phyloP scores from a whole-genome alignment of 2,329 filamentous ascomycete species.

The Paecilomyces formosus region DNA sequence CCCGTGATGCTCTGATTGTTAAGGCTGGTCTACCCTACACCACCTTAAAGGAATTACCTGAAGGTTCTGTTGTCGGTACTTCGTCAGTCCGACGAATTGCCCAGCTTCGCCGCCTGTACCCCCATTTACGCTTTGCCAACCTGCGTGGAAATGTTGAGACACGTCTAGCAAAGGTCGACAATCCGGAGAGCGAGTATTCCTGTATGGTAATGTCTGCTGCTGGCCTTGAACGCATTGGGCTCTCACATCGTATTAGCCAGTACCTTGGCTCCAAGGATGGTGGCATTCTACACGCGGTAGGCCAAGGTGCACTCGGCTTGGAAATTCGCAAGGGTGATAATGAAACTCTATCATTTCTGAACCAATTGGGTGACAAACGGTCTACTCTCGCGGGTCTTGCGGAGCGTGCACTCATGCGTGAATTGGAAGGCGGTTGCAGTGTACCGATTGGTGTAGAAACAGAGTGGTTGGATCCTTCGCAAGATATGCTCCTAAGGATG shows the following conservation, averaged over 20 bases:
- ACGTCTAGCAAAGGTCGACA: slow-evolving; percentile 72
- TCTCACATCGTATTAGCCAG: slow-evolving; percentile 63
- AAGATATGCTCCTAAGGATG: background rate
- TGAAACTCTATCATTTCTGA: slow-evolving; percentile 50
- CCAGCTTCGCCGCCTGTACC: slow-evolving; percentile 68
- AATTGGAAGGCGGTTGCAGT: slow-evolving; percentile 82
- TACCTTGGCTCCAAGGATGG: slow-evolving; percentile 55
- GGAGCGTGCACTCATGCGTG: slow-evolving; percentile 71
- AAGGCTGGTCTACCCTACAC: slow-evolving; percentile 48
- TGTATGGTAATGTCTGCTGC: slow-evolving; percentile 81
- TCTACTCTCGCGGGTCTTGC: slow-evolving; percentile 61
- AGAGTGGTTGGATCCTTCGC: slow-evolving; percentile 13
- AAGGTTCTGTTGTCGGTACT: slow-evolving; percentile 74
- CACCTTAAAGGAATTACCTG: slow-evolving; percentile 60
- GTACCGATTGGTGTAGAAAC: slow-evolving; percentile 71
- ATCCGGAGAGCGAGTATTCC: slow-evolving; percentile 58
- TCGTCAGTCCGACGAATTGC: slow-evolving; percentile 76
- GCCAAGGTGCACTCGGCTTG: slow-evolving; percentile 76
- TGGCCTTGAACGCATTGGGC: slow-evolving; percentile 67
- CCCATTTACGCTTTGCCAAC: slow-evolving; percentile 65
- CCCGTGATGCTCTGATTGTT: slow-evolving; percentile 53
- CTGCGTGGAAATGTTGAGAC: slow-evolving; percentile 80
- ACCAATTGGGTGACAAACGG: slow-evolving; percentile 50
- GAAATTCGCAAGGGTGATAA: slow-evolving; percentile 66
- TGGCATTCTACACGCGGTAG: slow-evolving; percentile 70